Conservation (phyloP, 2,329 filamentous ascomycete species). For the Anthostomella pinea region DNA sequence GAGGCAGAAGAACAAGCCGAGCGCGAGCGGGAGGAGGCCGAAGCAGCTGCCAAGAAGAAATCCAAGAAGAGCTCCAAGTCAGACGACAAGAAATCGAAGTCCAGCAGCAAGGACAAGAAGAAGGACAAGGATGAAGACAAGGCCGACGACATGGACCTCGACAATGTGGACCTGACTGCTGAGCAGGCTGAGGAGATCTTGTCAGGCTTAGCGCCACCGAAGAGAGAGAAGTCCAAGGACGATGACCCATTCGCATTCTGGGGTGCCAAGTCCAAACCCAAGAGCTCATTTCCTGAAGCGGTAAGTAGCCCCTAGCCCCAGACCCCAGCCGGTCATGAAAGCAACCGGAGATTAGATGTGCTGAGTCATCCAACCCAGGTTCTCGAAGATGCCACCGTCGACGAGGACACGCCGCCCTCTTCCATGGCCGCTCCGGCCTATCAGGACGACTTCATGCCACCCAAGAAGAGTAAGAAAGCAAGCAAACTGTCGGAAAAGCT, state of each 20-base stretch:
- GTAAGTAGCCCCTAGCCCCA: slow-evolving; percentile 26
- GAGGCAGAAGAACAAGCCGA: slow-evolving; percentile 28
- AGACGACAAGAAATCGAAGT: slow-evolving; percentile 33
- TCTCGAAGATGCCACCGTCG: slow-evolving; percentile 43
- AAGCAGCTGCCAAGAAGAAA: slow-evolving; percentile 25
- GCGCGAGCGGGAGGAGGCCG: slow-evolving; percentile 30
- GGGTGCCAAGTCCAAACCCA: slow-evolving; percentile 41
- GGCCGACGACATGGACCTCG: slow-evolving; percentile 28
- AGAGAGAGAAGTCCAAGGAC: slow-evolving; percentile 27
- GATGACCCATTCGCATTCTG: slow-evolving; percentile 55
- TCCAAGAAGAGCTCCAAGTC: slow-evolving; percentile 40
- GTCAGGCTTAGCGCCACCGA: slow-evolving; percentile 20
- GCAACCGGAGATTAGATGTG: slow-evolving; percentile 42
- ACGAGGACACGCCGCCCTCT: slow-evolving; percentile 41
- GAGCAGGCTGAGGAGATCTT: slow-evolving; percentile 31
- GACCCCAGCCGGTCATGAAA: slow-evolving; percentile 19
- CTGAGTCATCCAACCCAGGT: slow-evolving; percentile 46
- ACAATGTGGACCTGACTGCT: slow-evolving; percentile 29
- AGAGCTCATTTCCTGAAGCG: slow-evolving; percentile 33
- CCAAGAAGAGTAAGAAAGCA: slow-evolving; percentile 44
- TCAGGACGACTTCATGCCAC: slow-evolving; percentile 42
- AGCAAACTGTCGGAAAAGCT: slow-evolving; percentile 56
- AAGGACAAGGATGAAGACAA: slow-evolving; percentile 22
- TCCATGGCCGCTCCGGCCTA: slow-evolving; percentile 35
- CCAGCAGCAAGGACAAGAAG: slow-evolving; percentile 27